phyloP scores from a whole-genome alignment of 495 filamentous ascomycete genomes.

The Corynascus novoguineensis region DNA sequence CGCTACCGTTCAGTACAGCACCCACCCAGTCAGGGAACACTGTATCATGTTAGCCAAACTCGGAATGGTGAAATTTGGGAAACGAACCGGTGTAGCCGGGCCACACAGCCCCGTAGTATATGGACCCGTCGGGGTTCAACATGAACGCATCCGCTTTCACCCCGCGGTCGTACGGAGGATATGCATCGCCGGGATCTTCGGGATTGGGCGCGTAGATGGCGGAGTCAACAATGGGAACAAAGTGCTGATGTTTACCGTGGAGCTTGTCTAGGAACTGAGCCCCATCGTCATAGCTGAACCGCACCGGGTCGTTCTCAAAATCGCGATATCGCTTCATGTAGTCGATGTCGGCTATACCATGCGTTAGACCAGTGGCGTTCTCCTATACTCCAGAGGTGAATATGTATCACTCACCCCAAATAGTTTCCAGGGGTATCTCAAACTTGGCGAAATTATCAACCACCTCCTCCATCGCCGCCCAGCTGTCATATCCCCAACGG shows the following conservation, averaged over 20 bases:
- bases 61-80: slow-evolving; percentile 30
- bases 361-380: not conserved
- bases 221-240: slow-evolving; percentile 78
- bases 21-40: slow-evolving; percentile 51
- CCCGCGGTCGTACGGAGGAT: slow-evolving; percentile 63
- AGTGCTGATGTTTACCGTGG: slow-evolving; percentile 65
- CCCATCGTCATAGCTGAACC: slow-evolving; percentile 60
- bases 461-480: slow-evolving; percentile 68
- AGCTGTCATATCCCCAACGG: slow-evolving; percentile 74
- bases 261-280: slow-evolving; percentile 60
- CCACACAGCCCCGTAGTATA: slow-evolving; percentile 80
- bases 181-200: slow-evolving; percentile 62
- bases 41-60: slow-evolving; percentile 32
- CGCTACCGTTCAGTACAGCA: slow-evolving; percentile 55
- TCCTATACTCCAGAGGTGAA: slow-evolving; percentile 15
- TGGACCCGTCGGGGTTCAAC: slow-evolving; percentile 59
- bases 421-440: slow-evolving; percentile 73
- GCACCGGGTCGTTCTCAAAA: slow-evolving; percentile 67
- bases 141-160: slow-evolving; percentile 61
- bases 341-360: slow-evolving; percentile 66
- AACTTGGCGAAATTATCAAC: slow-evolving; percentile 67
- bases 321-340: slow-evolving; percentile 66
- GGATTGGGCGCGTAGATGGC: slow-evolving; percentile 76
- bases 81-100: slow-evolving; percentile 60
- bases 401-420: slow-evolving; percentile 49